Evolutionary conservation across 176 grass and related monocot genomes (phyloP).

Genomic region (Aegilops longissima): DNA sequence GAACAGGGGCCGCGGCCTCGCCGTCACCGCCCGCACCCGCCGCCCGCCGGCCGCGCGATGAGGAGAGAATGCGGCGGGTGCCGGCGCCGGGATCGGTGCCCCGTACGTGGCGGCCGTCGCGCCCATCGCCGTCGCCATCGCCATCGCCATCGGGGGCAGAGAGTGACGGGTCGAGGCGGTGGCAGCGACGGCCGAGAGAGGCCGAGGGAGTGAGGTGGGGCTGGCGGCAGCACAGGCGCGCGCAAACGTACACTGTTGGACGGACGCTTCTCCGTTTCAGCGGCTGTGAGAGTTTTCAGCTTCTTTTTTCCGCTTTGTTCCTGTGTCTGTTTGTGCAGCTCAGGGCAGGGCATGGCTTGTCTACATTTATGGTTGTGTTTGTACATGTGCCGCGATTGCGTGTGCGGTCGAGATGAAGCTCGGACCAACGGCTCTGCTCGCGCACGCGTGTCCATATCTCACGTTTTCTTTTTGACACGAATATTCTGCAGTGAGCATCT

Average conservation of each 20-base stretch:
- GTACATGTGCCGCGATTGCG: not conserved
- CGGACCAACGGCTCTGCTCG: not conserved
- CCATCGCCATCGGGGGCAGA: conserved; percentile 24
- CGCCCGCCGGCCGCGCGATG: conserved; percentile 20
- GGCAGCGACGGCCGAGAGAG: conserved; percentile 12
- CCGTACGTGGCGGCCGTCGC: conserved; percentile 23
- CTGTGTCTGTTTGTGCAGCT: not conserved
- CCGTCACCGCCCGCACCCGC: conserved; percentile 27
- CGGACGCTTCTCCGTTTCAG: conserved; percentile 1
- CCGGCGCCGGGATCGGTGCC: conserved; percentile 27
- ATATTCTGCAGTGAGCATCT: not conserved
- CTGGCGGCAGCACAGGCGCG: not conserved
- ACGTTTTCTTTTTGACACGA: not conserved
- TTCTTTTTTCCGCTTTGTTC: not conserved
- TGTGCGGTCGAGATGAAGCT: no score
- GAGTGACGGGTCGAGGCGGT: not conserved
- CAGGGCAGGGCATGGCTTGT: conserved; percentile 1
- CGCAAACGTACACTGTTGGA: not conserved
- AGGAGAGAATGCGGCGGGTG: conserved; percentile 11
- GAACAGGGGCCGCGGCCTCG: conserved; percentile 49
- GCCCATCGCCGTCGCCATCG: conserved; percentile 64
- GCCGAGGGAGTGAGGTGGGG: not conserved
- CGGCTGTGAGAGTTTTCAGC: conserved; percentile 1
- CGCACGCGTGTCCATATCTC: not conserved
- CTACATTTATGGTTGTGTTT: conserved; percentile 9